Base-by-base conservation (phyloP, 768 basidiomycete species). In the Tremella mesenterica region DNA sequence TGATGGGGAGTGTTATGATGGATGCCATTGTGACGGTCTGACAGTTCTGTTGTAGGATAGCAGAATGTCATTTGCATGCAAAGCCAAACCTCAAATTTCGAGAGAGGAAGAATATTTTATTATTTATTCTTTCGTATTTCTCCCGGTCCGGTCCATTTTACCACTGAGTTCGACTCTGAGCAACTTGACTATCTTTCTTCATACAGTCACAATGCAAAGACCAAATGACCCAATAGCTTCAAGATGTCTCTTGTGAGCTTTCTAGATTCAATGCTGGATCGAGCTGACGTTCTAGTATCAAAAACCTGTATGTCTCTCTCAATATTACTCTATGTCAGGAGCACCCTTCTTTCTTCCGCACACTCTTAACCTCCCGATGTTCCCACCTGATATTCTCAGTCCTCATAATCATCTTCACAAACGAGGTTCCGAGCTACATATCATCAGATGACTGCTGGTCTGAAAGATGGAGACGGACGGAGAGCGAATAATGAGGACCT, bases 1-100 rank as follows among this genome's bases (percentile, higher is more conserved):
- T 73, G 34, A 79, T 63, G 29, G 76, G 69, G 23, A 79, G 67
- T 28, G 76, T 71, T 36, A 75, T 52, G 21, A 74, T 56, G 18
- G 69, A 58, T 3, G 65, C 65, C 64, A 71, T 69, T 50, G 30
- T 65, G 52, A 18, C 33, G 33, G 14, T 23, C 44, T 21, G 23
- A 36, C 21, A 43, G 36, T 16, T 56, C n/a, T 46, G 52, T 13
- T 47, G 10, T 48, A 53, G 23, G 45, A 3, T 12, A 38, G 8
- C 38, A 4, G 14, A 4, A 23, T n/a, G n/a, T n/a, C n/a, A n/a
- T n/a, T n/a, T n/a, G n/a, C n/a, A 41, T 14, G 38, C 8, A 41
- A n/a, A 34, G 33, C 38, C n/a, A 16, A 41, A 41, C 4, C 8
- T 41, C n/a, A 41, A 41, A 41, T 41, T 41, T 41, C 38, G n/a